Evolutionary conservation across 2,329 filamentous ascomycete species (phyloP).

Genomic region (Aureobasidium sp.): DNA sequence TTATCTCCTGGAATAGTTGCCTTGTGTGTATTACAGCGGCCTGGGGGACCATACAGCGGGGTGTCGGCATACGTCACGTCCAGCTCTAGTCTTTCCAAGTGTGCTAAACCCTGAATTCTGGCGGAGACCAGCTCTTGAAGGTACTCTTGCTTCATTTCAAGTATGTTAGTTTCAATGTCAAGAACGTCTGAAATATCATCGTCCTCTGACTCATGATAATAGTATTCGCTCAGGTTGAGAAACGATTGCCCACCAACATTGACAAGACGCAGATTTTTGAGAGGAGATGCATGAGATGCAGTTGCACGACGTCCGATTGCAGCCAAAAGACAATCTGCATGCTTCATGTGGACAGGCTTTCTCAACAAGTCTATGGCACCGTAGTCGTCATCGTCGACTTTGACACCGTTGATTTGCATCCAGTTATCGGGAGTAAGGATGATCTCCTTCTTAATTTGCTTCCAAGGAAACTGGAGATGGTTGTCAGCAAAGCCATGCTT

Average conservation of each 20-base stretch:
- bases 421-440: constrained; percentile 16
- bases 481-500: constrained; percentile 14
- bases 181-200: no score
- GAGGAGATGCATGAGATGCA: background rate
- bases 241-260: constrained; percentile 4
- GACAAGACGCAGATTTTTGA: background rate
- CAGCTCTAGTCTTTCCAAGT: background rate
- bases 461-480: constrained; percentile 16
- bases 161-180: no score
- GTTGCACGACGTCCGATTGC: background rate
- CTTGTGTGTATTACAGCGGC: background rate
- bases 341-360: constrained; percentile 3
- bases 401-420: constrained; percentile 11
- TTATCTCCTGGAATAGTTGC: background rate
- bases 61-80: background rate
- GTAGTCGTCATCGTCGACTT: background rate
- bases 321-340: background rate
- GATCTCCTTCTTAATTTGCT: constrained; percentile 11
- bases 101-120: background rate
- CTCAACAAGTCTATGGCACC: background rate
- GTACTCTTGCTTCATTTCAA: background rate
- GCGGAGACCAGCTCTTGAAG: background rate
- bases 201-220: no score
- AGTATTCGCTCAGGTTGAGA: background rate
- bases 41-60: background rate